A percentile compares a stretch with the other conserved stretches of the same genome.
These are phyloP conservation scores for Cornus suecica DNA, from an alignment of 148 eudicot genomes.

Conservation along the genomic window DNA sequence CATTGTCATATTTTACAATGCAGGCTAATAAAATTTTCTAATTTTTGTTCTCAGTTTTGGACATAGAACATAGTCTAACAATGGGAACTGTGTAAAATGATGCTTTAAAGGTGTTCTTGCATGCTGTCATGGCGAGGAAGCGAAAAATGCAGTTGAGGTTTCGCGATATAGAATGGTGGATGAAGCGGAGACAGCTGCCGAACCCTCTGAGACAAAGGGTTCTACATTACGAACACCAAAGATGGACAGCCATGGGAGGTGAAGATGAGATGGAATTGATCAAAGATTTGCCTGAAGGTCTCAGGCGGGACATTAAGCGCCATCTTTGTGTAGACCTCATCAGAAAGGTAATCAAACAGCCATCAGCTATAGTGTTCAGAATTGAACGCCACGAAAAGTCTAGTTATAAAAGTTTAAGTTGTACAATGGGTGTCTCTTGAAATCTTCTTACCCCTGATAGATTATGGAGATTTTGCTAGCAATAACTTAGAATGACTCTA, in stretches of 20 bases:
- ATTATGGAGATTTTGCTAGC: too few relatives aligned
- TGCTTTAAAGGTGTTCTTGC: conserved; percentile 29
- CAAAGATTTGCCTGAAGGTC: conserved; percentile 37
- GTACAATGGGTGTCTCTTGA: too few relatives aligned
- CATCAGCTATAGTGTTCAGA: not conserved
- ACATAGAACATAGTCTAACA: not conserved
- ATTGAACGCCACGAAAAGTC: too few relatives aligned
- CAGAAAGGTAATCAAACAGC: conserved; percentile 21
- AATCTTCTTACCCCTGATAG: too few relatives aligned
- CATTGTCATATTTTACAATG: not conserved
- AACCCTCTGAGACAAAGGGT: conserved; percentile 32
- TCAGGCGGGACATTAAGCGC: conserved; percentile 42
- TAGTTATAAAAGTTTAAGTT: too few relatives aligned
- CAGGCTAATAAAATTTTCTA: not conserved
- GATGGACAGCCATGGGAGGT: conserved; percentile 34
- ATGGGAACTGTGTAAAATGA: not conserved
- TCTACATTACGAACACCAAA: conserved; percentile 27
- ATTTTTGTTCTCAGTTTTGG: not conserved
- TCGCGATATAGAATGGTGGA: conserved; percentile 47
- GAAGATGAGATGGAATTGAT: conserved; percentile 42
- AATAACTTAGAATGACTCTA: too few relatives aligned
- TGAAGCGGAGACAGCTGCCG: conserved; percentile 40
- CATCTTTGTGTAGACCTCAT: conserved; percentile 42
- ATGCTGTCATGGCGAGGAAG: conserved; percentile 27
- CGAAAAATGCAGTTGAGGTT: conserved; percentile 29